These are phyloP conservation scores for Danielia oregonensis DNA, from an alignment of 805 yeast species.

Conservation along the genomic window DNA sequence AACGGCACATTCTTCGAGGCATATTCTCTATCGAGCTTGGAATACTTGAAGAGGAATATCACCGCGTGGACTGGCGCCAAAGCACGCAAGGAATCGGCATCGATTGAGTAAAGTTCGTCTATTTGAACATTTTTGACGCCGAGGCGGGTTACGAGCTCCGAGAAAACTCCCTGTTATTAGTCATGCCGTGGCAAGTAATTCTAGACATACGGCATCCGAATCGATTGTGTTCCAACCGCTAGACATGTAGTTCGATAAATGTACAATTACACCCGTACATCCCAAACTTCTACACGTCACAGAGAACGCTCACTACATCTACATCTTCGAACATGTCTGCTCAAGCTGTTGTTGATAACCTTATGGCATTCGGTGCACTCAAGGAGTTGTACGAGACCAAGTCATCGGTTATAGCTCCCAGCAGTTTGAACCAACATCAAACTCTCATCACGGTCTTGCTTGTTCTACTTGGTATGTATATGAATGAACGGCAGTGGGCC, in stretches of 20 bases:
- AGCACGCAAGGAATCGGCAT: conserved; percentile 34
- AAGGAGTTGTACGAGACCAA: conserved; percentile 7
- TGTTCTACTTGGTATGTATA: conserved; percentile 12
- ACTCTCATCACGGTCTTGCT: conserved; percentile 11
- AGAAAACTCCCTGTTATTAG: conserved; percentile 49
- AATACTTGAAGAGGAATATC: conserved; percentile 60
- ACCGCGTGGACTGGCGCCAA: conserved; percentile 52
- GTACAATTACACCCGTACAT: conserved; percentile 1
- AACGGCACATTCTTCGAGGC: conserved; percentile 33
- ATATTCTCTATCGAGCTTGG: conserved; percentile 32
- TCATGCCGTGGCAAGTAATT: conserved; percentile 3
- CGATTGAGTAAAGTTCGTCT: conserved; percentile 55
- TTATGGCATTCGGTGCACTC: conserved; percentile 9
- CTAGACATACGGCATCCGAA: conserved; percentile 50
- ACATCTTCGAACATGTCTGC: no score
- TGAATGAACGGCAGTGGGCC: no score
- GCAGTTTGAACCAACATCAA: conserved; percentile 11
- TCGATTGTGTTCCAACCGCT: conserved; percentile 60
- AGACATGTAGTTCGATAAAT: conserved; percentile 5
- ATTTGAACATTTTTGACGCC: conserved; percentile 52
- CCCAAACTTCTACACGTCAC: no score
- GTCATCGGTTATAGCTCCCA: conserved; percentile 12
- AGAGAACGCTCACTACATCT: no score
- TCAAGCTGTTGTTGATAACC: conserved; percentile 2
- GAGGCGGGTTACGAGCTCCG: conserved; percentile 55